Evolutionary conservation across 768 basidiomycete genomes (phyloP).

Genomic region (Gelatoporia subvermispora): DNA sequence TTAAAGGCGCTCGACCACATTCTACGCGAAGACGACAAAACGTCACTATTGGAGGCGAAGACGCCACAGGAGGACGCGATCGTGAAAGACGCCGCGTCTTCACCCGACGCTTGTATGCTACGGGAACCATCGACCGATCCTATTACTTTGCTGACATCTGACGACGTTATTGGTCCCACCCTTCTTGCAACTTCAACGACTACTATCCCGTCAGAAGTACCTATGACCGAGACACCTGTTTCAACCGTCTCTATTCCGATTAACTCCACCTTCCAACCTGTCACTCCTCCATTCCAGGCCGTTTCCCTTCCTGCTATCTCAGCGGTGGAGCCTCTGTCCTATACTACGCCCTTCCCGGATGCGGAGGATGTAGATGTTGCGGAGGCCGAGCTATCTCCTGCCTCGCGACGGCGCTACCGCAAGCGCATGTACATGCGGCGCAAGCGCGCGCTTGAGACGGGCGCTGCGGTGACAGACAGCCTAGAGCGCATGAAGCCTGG

Average conservation of each 20-base stretch:
- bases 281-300: background rate
- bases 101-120: background rate
- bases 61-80: too few relatives aligned
- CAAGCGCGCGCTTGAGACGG: conserved; percentile 51
- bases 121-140: background rate
- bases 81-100: background rate
- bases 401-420: conserved; percentile 46
- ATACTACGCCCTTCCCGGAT: background rate
- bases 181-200: conserved; percentile 13
- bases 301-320: background rate
- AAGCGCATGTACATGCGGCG: conserved; percentile 73
- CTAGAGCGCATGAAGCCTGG: conserved; percentile 37
- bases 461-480: conserved; percentile 25
- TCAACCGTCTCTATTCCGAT: background rate
- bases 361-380: conserved; percentile 4
- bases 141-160: background rate
- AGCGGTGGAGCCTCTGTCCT: background rate
- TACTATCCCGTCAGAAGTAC: background rate
- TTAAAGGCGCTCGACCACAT: conserved; percentile 33
- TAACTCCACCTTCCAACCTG: background rate
- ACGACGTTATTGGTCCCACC: conserved; percentile 27
- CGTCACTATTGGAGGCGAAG: background rate
- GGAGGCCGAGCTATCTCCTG: conserved; percentile 35
- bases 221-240: background rate
- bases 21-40: conserved; percentile 27